Conservation (phyloP, 2,329 filamentous ascomycete species). For the Aureobasidium sp. region DNA sequence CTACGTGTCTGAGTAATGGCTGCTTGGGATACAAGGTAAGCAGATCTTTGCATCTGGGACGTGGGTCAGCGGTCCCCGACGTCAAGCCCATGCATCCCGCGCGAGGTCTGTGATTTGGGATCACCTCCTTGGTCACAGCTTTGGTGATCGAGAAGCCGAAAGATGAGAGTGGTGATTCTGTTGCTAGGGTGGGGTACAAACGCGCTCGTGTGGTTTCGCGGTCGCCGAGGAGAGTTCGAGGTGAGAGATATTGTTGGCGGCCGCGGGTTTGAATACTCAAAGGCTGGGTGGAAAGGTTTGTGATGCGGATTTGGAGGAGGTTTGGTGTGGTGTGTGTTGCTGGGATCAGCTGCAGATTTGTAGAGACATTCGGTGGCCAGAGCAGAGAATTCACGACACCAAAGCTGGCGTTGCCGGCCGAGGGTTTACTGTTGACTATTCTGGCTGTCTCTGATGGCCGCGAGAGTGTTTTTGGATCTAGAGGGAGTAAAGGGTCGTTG, state of each 20-base stretch:
- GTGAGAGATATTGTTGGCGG: neutral
- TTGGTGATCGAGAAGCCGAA: neutral
- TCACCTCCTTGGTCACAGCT: neutral
- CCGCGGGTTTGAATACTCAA: neutral
- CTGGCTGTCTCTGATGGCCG: neutral
- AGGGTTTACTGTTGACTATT: neutral
- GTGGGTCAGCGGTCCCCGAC: neutral
- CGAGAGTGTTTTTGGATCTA: neutral
- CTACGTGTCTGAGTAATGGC: neutral
- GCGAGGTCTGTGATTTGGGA: neutral
- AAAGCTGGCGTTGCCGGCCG: neutral
- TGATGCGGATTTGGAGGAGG: neutral
- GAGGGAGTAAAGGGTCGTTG: neutral
- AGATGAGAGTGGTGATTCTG: neutral
- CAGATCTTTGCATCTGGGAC: neutral
- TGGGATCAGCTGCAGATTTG: neutral
- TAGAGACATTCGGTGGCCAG: neutral
- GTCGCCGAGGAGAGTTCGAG: neutral
- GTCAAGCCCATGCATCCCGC: neutral
- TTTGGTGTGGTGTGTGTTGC: neutral
- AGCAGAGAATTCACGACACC: neutral
- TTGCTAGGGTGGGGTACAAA: neutral
- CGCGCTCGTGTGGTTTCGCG: neutral
- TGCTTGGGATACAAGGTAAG: neutral
- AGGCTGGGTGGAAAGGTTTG: neutral